Evolutionary conservation across 1,139 yeast species (phyloP), one percentile per base, ranked within the genome.

Genomic region (Blastobotrys raffinosifermentans): DNA sequence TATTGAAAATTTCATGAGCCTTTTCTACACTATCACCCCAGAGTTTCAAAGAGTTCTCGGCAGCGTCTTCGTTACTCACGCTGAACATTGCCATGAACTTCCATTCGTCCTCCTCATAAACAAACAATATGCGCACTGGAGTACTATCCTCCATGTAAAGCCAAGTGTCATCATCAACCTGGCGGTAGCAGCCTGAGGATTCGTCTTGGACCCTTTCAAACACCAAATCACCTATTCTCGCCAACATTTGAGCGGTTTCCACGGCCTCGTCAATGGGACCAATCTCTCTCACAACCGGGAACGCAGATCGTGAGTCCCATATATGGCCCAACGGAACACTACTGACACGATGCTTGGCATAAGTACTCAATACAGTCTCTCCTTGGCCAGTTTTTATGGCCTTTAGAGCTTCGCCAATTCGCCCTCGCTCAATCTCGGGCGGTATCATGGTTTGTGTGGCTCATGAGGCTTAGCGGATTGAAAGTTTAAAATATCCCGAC

Each of bases 61-160:
- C 23, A 18, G 17, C 32, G 9, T 14, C 17, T 9, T 31, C 26
- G 26, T 15, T n/a, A 19, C 9, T 16, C 2, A 35, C 27, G 17
- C 31, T 10, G 21, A 36, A 36, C 19, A 36, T 13, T 9, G 40
- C 34, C 29, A 33, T 29, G 23, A 39, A 33, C 23, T 36, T 36
- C 43, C 43, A 39, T n/a, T 32, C 35, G 13, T 19, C 26, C 9
- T 26, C 32, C 13, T 29, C 38, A 18, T 21, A 14, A 8, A 13
- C 13, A 10, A 20, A 16, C 4, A 29, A 29, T n/a, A 32, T 19
- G 15, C 16, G 25, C 10, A 32, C 13, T 18, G 35, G 35, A 15
- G 19, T 19, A 19, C 31, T 16, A 10, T 16, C 27, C 6, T 16
- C 9, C 17, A 13, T 11, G n/a, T 26, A 19, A 19, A 16, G 20